Base-by-base conservation (phyloP, 306 rosid species). In the Quercus suber region DNA sequence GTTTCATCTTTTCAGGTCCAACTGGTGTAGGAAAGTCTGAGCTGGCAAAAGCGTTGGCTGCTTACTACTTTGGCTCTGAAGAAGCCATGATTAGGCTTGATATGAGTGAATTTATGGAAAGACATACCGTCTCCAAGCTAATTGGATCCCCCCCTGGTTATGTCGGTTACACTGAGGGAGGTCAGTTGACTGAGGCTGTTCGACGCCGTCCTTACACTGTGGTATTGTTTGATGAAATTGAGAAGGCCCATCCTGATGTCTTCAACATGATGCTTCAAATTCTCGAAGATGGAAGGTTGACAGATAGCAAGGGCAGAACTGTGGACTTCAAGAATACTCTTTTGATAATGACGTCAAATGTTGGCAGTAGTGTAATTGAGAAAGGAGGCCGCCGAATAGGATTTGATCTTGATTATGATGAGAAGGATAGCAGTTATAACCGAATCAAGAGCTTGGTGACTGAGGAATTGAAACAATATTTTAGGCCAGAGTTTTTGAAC, bases 21-120 rank as follows among this genome's bases (percentile, higher is more conserved):
- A 94, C 98, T 41, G 98, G 98, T 70, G 98, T 94, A n/a, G 98
- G 98, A 18, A 94, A 94, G 87, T 94, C 98, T 9, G 98, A 94
- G 85, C 88, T 94, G 15, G 98, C 98, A 28, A 94, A 94, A 78
- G 82, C 98, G 30, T 80, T 94, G 89, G 98, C 97, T 70, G 81
- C 98, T 20, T 94, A 94, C 91, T 94, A 94, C 84, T 92, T 92
- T 78, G 98, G 98, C 60, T 94, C 98, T 19, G 94, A 92, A 83
- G 98, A 94, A 73, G 97, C 98, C 84, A 94, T 94, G 98, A 92
- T 94, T 79, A 88, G 97, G 43, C 98, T 94, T 71, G 98, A 94
- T 76, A 94, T 94, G 98, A 94, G 98, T 86, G 98, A 94, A 76
- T 94, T 94, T 69, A 94, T 94, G 98, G 98, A 94, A 77, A 89